These are phyloP conservation scores for Coemansia umbellata DNA, from an alignment of 192 early-diverging fungal genomes.

Conservation along the genomic window DNA sequence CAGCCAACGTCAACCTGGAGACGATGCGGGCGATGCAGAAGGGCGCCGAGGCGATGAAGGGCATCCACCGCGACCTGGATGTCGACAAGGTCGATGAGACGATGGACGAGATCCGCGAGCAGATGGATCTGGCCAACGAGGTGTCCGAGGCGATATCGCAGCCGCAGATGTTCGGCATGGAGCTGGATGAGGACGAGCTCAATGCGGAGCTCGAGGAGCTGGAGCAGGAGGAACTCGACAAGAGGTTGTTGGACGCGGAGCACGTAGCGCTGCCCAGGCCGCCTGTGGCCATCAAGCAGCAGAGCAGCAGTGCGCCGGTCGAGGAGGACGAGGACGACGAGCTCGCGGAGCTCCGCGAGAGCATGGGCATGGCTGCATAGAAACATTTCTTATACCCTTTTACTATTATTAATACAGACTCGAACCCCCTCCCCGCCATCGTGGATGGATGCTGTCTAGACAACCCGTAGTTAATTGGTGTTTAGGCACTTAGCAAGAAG, in stretches of 20 bases:
- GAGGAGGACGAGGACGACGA: constrained; percentile 38
- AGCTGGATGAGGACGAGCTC: constrained; percentile 92
- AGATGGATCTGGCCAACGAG: constrained; percentile 96
- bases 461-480: too few relatives aligned
- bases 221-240: constrained; percentile 91
- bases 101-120: constrained; percentile 96
- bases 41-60: constrained; percentile 91
- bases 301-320: background rate
- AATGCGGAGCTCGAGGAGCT: constrained; percentile 84
- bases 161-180: constrained; percentile 82
- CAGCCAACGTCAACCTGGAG: constrained; percentile 92
- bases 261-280: constrained; percentile 59
- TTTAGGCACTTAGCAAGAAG: too few relatives aligned
- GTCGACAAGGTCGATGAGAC: constrained; percentile 93
- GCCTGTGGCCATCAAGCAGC: constrained; percentile 12
- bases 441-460: too few relatives aligned
- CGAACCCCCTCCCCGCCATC: too few relatives aligned
- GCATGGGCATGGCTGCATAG: constrained; percentile 42
- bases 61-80: constrained; percentile 77
- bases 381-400: too few relatives aligned
- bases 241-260: constrained; percentile 72
- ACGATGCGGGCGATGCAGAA: constrained; percentile 92
- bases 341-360: constrained; percentile 42
- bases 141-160: constrained; percentile 89
- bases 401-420: too few relatives aligned